Base-by-base conservation (phyloP, 495 filamentous ascomycete species). In the Durotheca rogersii region DNA sequence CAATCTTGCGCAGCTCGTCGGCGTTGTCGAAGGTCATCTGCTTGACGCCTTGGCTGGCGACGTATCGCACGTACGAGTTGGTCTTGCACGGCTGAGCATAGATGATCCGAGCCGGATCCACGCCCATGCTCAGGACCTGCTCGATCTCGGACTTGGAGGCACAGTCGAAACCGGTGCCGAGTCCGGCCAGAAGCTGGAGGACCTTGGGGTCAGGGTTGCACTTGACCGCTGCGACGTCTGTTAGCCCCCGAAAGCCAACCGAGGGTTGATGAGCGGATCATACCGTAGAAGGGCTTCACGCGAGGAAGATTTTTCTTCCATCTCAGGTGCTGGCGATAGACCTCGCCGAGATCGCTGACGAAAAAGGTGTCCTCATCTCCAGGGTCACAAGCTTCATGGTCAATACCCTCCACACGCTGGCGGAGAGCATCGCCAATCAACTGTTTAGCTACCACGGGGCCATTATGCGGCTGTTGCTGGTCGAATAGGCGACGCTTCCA, bases 41-140 rank as follows among this genome's bases (percentile, higher is more conserved):
- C 74, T 89, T 94, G 61, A 99, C 92, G 50, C 84, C 86, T 45
- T 86, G 68, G 65, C 83, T 79, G 46, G 84, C 81, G 41, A 92
- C 92, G 60, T 88, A 95, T 60, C 90, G 88, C 51, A 97, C 76
- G 71, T 96, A 96, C 30, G 91, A 96, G 71, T 94, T 95, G 64
- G 93, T 96, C 81, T 97, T 97, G 85, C 94, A 97, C 33, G 93
- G 93, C 68, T 99, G 94, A 38, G 93, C 94, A 64, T 96, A 99
- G 72, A 99, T 95, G 75, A 99, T 96, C 61, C 90, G 89, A 44
- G 83, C 81, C 2, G 94, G 89, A 64, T 91, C 88, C 50, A 96
- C 80, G 50, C 90, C 91, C 53, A 90, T 79, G 56, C 79, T 78
- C 34, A 96, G 77, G 54, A 96, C 87, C 62, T 89, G 81, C 62